phyloP scores from a whole-genome alignment of 2,329 filamentous ascomycete species.

The Phialophora verrucosa region DNA sequence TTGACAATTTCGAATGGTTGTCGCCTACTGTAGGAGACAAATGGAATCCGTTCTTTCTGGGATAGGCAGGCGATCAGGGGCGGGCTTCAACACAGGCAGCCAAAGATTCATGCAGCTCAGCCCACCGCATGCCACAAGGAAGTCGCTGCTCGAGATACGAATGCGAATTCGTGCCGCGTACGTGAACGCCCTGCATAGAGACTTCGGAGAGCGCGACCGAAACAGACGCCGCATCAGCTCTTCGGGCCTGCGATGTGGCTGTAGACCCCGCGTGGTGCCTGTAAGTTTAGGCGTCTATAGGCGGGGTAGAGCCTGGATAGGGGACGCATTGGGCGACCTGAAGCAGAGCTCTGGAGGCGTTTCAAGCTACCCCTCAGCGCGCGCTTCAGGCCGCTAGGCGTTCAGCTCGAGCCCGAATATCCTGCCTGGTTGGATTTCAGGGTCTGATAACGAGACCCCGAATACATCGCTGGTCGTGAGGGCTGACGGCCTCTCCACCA shows the following conservation, averaged over 20 bases:
- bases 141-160: not conserved
- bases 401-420: conserved; percentile 13
- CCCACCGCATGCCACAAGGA: conserved; percentile 7
- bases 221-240: not conserved
- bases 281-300: conserved; percentile 11
- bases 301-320: conserved; percentile 10
- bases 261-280: conserved; percentile 6
- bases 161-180: not conserved
- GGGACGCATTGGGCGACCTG: conserved; percentile 15
- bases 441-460: conserved; percentile 6
- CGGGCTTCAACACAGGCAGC: conserved; percentile 14
- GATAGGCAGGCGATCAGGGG: conserved; percentile 1
- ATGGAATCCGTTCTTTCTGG: conserved; percentile 6
- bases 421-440: conserved; percentile 7
- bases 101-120: conserved; percentile 20
- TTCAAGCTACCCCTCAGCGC: conserved; percentile 17
- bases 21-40: not conserved
- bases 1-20: conserved; percentile 3
- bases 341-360: conserved; percentile 8
- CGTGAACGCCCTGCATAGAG: not conserved
- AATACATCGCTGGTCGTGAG: not conserved
- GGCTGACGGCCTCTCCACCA: conserved; percentile 15
- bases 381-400: conserved; percentile 8
- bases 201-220: not conserved
- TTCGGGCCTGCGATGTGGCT: not conserved